phyloP scores from a whole-genome alignment of 352 stramenopile genomes.

The Globisporangium splendens region DNA sequence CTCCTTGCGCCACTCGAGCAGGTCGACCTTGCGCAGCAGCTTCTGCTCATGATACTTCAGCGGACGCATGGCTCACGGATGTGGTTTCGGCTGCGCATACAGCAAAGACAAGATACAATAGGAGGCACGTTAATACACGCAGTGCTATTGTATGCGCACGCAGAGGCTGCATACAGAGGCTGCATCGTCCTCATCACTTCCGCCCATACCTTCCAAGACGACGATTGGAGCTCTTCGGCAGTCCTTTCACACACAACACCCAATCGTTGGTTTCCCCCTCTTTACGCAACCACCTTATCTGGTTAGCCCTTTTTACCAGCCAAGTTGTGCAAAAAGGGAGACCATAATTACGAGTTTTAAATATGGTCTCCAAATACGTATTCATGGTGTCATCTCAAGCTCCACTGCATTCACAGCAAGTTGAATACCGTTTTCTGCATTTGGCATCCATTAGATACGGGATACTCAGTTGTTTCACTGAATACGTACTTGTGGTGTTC shows the following conservation, averaged over 20 bases:
- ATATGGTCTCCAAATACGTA: not conserved
- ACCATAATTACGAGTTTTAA: not conserved
- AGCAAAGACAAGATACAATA: too few relatives aligned
- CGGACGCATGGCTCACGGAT: constrained; percentile 66
- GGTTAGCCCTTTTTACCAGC: not conserved
- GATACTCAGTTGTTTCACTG: not conserved
- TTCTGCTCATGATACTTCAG: constrained; percentile 98
- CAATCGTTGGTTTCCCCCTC: constrained; percentile 8
- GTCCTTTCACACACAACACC: constrained; percentile 6
- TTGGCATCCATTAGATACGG: not conserved
- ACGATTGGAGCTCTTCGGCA: constrained; percentile 1
- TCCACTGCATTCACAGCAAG: not conserved
- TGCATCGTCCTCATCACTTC: not conserved
- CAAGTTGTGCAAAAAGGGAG: not conserved
- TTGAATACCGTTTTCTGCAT: not conserved
- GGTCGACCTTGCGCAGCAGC: constrained; percentile 98
- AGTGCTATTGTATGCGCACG: not conserved
- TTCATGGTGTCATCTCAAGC: too few relatives aligned
- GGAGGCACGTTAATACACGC: not conserved
- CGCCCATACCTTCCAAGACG: not conserved
- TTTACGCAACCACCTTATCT: constrained; percentile 1
- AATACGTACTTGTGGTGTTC: not conserved
- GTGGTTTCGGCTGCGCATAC: too few relatives aligned
- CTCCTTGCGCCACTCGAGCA: constrained; percentile 98
- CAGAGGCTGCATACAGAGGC: not conserved